Evolutionary conservation across 1,139 yeast genomes (phyloP), one percentile per base, ranked within the genome.

Genomic region (Barnettozyma hawaiiensis): DNA sequence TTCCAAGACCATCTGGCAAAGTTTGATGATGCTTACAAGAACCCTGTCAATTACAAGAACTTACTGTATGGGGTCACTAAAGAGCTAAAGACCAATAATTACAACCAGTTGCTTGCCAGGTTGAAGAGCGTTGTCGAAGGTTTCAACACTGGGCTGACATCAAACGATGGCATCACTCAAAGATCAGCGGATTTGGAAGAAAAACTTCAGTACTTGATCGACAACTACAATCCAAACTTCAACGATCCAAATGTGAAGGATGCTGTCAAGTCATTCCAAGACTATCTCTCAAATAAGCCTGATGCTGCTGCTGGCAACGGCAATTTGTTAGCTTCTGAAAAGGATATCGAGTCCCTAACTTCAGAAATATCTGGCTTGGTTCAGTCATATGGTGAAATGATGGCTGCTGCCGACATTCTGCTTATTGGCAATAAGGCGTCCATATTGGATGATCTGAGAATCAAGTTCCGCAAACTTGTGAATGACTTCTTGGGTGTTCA

Each of bases 231-330:
- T 58, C 96, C 95, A 29, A 89, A 89, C 60, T 87, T 85, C 66
- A 90, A 89, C 59, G 97, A 90, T 62, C 77, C 80, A 5, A 95
- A 90, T 0, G 97, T 90, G 16, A 86, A 86, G 58, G 73, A 69
- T 10, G 81, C 95, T 0, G 81, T 86, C 16, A 67, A 72, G 36
- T 61, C 71, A 0, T 89, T 70, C 63, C 81, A 78, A 46, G 75
- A 79, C 46, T 78, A 75, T 40, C 24, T 39, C 5, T 44, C 48
- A 14, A 54, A 52, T 33, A 54, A 50, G 38, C 20, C 37, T n/a
- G 18, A 12, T 21, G 12, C 35, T n/a, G 18, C 15, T 21, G 12
- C 35, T 12, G 23, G 16, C 16, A 19, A 32, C n/a, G n/a, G n/a
- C n/a, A n/a, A n/a, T n/a, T n/a, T n/a, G 35, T 5, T 21, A 18